phyloP scores from a whole-genome alignment of 2,329 filamentous ascomycete genomes.

The Byssoonygena ceratinophila region DNA sequence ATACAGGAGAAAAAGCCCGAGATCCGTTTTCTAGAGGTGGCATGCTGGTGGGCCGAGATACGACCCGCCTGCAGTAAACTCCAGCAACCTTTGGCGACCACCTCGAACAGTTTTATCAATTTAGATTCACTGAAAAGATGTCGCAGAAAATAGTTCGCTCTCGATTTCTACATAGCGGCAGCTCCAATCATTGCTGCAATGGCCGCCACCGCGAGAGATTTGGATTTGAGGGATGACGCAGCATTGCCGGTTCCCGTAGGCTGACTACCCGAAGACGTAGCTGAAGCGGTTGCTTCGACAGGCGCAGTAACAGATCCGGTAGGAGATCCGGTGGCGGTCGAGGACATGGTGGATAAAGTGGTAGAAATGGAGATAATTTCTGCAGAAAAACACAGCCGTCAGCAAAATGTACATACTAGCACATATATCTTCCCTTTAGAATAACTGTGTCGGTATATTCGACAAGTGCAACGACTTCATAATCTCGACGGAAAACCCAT shows the following conservation, averaged over 20 bases:
- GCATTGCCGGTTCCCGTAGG: conserved; percentile 19
- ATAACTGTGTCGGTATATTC: background rate
- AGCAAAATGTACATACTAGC: conserved; percentile 4
- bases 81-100: background rate
- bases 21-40: too few relatives aligned
- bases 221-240: conserved; percentile 26
- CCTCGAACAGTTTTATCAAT: background rate
- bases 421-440: background rate
- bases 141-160: background rate
- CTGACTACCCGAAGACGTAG: conserved; percentile 16
- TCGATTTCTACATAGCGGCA: conserved; percentile 20
- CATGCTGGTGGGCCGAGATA: background rate
- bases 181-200: conserved; percentile 35
- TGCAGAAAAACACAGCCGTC: conserved; percentile 7
- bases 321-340: conserved; percentile 9
- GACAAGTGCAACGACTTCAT: background rate
- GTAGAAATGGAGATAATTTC: conserved; percentile 2
- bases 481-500: background rate
- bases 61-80: background rate
- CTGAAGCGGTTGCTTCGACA: conserved; percentile 20
- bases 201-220: conserved; percentile 30
- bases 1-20: too few relatives aligned
- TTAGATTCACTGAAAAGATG: background rate
- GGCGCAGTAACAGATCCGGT: conserved; percentile 18
- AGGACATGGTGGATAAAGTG: conserved; percentile 4